Conservation (phyloP, 305 asterid species). For the Fraxinus angustifolia region DNA sequence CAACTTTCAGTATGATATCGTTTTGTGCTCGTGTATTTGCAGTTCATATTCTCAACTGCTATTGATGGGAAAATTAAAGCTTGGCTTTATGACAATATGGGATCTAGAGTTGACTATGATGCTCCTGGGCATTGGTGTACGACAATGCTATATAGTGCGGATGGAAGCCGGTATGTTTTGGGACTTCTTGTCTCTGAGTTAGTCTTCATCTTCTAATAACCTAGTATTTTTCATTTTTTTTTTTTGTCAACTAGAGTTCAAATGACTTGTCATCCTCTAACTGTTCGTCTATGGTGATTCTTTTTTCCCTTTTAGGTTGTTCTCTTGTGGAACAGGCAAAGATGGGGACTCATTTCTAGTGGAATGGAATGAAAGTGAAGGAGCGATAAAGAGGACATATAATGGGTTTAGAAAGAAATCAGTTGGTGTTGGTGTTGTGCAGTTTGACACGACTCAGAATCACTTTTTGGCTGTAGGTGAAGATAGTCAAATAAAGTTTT, state of each 20-base stretch:
- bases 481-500: constrained; percentile 69
- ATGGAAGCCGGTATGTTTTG: constrained; percentile 61
- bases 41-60: constrained; percentile 85
- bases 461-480: constrained; percentile 84
- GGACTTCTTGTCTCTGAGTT: constrained; percentile 9
- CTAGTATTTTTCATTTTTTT: not conserved
- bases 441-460: constrained; percentile 75
- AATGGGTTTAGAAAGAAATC: constrained; percentile 67
- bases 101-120: constrained; percentile 83
- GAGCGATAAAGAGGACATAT: constrained; percentile 70
- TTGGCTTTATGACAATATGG: constrained; percentile 80
- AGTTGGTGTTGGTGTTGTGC: constrained; percentile 47
- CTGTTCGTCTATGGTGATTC: constrained; percentile 17
- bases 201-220: not conserved
- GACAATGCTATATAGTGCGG: constrained; percentile 80
- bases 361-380: constrained; percentile 93
- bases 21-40: constrained; percentile 29
- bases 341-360: constrained; percentile 81
- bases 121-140: constrained; percentile 88
- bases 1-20: constrained; percentile 2
- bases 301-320: constrained; percentile 47
- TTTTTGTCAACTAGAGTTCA: not conserved
- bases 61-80: constrained; percentile 84
- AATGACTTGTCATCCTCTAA: not conserved
- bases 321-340: constrained; percentile 85